These are phyloP conservation scores for Vaccinium myrtillus DNA, from an alignment of 148 eudicot genomes.

Conservation along the genomic window DNA sequence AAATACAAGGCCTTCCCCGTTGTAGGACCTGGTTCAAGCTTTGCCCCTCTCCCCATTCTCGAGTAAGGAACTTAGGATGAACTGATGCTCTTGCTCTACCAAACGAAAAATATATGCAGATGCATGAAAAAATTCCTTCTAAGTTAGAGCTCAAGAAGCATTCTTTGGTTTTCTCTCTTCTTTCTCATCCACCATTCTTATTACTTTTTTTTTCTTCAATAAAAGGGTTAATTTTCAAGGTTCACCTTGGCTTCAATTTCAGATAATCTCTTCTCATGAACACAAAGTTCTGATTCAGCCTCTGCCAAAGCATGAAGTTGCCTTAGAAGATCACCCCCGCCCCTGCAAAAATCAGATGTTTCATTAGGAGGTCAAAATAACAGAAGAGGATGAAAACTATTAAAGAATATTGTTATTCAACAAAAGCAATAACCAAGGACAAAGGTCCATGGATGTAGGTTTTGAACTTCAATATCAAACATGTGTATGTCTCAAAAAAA, in stretches of 20 bases:
- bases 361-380: constrained; percentile 13
- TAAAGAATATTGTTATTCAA: background rate
- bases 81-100: background rate
- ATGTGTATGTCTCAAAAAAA: too few species aligned
- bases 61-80: background rate
- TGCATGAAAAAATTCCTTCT: background rate
- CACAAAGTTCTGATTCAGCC: constrained; percentile 66
- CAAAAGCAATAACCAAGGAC: background rate
- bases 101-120: background rate
- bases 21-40: background rate
- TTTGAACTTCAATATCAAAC: background rate
- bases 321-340: constrained; percentile 87
- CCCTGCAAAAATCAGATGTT: constrained; percentile 55
- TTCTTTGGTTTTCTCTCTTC: background rate
- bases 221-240: background rate
- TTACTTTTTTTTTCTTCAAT: background rate
- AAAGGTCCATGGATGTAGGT: background rate
- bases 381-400: background rate
- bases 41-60: background rate
- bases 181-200: background rate
- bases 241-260: constrained; percentile 88
- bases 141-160: background rate
- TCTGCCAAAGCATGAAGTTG: constrained; percentile 81
- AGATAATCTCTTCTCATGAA: constrained; percentile 74
- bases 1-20: background rate